Conservation (phyloP, 2,329 filamentous ascomycete genomes). For the Talaromyces atroroseus region DNA sequence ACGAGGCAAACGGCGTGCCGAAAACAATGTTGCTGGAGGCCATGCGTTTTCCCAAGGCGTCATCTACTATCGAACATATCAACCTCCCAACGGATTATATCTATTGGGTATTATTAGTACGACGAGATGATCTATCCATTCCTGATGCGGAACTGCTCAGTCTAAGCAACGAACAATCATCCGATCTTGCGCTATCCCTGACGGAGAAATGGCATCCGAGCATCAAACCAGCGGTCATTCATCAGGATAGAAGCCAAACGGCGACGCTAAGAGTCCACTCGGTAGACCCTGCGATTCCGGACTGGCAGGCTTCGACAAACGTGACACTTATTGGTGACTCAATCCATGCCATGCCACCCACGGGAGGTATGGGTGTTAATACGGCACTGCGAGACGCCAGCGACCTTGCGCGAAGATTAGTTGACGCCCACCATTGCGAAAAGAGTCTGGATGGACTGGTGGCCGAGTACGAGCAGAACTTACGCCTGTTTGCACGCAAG, state of each 20-base stretch:
- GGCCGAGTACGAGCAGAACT: slow-evolving; percentile 17
- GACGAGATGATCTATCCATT: slow-evolving; percentile 9
- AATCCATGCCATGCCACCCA: slow-evolving; percentile 44
- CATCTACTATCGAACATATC: slow-evolving; percentile 10
- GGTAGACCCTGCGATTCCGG: slow-evolving; percentile 25
- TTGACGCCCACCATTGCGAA: slow-evolving; percentile 9
- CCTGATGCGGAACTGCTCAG: slow-evolving; percentile 15
- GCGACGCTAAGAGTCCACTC: slow-evolving; percentile 31
- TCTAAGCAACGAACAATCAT: slow-evolving; percentile 14
- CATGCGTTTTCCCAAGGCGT: slow-evolving; percentile 17
- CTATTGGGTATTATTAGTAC: slow-evolving; percentile 21
- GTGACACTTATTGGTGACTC: slow-evolving; percentile 44
- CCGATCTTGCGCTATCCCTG: slow-evolving; percentile 17
- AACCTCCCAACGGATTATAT: slow-evolving; percentile 21
- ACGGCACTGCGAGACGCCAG: slow-evolving; percentile 41
- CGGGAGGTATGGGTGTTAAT: slow-evolving; percentile 43
- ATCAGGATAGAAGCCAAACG: slow-evolving; percentile 25
- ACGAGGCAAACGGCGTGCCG: slow-evolving; percentile 11
- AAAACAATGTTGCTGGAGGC: slow-evolving; percentile 18
- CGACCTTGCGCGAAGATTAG: slow-evolving; percentile 27
- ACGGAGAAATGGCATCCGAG: slow-evolving; percentile 22
- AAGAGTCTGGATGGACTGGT: slow-evolving; percentile 7
- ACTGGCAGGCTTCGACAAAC: slow-evolving; percentile 25
- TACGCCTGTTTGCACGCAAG: slow-evolving; percentile 19
- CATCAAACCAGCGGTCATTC: slow-evolving; percentile 21